Conservation (phyloP, 2,329 filamentous ascomycete species). For the Cladophialophora immunda region DNA sequence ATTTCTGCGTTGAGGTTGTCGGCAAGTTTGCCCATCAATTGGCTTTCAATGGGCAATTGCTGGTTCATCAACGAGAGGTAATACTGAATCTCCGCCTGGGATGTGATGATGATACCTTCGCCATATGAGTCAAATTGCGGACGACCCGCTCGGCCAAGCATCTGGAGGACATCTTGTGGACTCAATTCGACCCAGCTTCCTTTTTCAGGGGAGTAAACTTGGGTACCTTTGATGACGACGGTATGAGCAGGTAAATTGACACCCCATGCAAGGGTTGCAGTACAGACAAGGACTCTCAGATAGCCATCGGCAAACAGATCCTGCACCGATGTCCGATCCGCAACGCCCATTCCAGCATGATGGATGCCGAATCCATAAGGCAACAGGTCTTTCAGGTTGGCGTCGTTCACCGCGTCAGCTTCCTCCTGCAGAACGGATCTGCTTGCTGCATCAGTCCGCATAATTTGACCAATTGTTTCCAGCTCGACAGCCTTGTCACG, state of each 20-base stretch:
- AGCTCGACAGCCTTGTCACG: constrained; percentile 96
- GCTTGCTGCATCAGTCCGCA: constrained; percentile 90
- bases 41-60: constrained; percentile 96
- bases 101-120: constrained; percentile 98
- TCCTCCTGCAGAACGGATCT: constrained; percentile 88
- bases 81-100: constrained; percentile 93
- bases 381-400: constrained; percentile 89
- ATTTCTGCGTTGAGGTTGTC: constrained; percentile 97
- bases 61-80: constrained; percentile 97
- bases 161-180: constrained; percentile 96
- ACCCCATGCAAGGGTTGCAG: constrained; percentile 98
- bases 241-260: constrained; percentile 98
- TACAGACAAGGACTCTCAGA: constrained; percentile 95
- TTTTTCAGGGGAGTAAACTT: constrained; percentile 97
- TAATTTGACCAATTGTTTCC: constrained; percentile 95
- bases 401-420: constrained; percentile 80
- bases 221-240: constrained; percentile 98
- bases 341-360: constrained; percentile 94
- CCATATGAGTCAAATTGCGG: constrained; percentile 98
- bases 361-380: constrained; percentile 98
- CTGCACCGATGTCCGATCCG: constrained; percentile 94
- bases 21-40: constrained; percentile 89
- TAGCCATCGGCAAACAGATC: constrained; percentile 91
- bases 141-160: constrained; percentile 95
- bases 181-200: constrained; percentile 98